Percentiles rank a stretch among this genome's conserved stretches.
Evolutionary conservation across 2,329 filamentous ascomycete genomes (phyloP).

Genomic region (Neofusicoccum parvum): DNA sequence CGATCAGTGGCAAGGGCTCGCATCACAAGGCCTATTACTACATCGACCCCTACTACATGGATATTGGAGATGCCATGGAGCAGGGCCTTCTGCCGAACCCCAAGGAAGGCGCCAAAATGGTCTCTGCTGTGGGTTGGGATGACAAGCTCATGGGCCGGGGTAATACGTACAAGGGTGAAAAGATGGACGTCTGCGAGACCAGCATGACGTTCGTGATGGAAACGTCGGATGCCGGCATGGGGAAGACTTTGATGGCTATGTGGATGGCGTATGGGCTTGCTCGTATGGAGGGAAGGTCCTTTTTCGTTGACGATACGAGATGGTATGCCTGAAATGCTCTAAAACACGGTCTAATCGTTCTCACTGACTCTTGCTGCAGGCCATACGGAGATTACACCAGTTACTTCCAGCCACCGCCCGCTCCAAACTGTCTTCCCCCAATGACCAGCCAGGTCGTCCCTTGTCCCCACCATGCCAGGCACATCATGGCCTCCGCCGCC

Average conservation of each 20-base stretch:
- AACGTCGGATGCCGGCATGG: constrained; percentile 72
- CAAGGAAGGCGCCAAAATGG: constrained; percentile 32
- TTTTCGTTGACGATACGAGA: constrained; percentile 82
- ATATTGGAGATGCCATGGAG: constrained; percentile 71
- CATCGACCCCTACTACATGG: constrained; percentile 70
- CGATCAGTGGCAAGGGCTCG: constrained; percentile 31
- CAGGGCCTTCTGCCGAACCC: constrained; percentile 61
- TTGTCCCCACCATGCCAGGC: constrained; percentile 74
- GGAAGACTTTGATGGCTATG: constrained; percentile 73
- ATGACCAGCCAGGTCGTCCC: constrained; percentile 76
- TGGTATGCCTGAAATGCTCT: constrained; percentile 52
- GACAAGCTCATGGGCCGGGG: constrained; percentile 22
- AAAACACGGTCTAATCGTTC: background rate
- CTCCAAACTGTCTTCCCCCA: constrained; percentile 68
- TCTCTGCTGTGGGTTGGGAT: constrained; percentile 27
- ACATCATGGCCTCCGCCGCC: constrained; percentile 72
- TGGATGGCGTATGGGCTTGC: constrained; percentile 86
- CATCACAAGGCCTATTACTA: constrained; percentile 60
- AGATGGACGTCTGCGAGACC: constrained; percentile 62
- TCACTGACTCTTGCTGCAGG: constrained; percentile 38
- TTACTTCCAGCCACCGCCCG: constrained; percentile 70
- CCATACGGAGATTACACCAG: constrained; percentile 74
- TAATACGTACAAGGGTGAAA: constrained; percentile 33
- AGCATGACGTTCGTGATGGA: constrained; percentile 81
- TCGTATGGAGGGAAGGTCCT: constrained; percentile 70